phyloP scores from a whole-genome alignment of 306 rosid genomes.

The Rosa chinensis region DNA sequence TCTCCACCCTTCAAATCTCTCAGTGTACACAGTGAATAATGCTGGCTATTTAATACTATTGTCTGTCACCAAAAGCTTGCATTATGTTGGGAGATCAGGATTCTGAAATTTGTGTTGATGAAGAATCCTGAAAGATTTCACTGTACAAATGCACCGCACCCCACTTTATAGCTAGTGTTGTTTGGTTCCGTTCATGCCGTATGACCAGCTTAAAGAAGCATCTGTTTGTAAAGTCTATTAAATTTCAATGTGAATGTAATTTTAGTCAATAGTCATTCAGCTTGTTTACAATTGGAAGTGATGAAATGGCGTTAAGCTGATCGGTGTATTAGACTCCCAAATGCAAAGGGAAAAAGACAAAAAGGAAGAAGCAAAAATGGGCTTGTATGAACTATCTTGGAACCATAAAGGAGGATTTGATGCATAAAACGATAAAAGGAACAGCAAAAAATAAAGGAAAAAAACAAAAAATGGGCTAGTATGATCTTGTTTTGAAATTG shows the following conservation, averaged over 20 bases:
- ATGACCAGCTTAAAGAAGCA: constrained; percentile 1
- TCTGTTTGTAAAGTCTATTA: background rate
- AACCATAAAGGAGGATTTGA: too few relatives aligned
- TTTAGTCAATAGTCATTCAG: background rate
- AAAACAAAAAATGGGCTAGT: too few relatives aligned
- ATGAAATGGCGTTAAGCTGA: background rate
- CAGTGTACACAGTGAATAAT: background rate
- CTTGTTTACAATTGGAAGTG: background rate
- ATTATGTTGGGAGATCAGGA: constrained; percentile 37
- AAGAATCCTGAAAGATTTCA: constrained; percentile 50
- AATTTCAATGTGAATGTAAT: background rate
- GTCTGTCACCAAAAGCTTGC: constrained; percentile 16
- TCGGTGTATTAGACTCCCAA: too few relatives aligned
- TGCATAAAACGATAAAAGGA: too few relatives aligned
- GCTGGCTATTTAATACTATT: constrained; percentile 16
- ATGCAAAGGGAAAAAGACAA: too few relatives aligned
- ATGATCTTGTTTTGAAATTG: too few relatives aligned
- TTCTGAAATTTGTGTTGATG: constrained; percentile 70
- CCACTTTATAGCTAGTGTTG: background rate
- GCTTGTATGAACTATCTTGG: too few relatives aligned
- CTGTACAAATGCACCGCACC: background rate
- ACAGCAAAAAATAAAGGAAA: too few relatives aligned
- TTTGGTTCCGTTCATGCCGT: constrained; percentile 1
- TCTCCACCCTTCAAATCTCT: background rate
- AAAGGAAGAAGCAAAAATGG: too few relatives aligned